A percentile compares a stretch with the other conserved stretches of the same genome.
phyloP scores from a whole-genome alignment of 257 asterid genomes.

The Salvia splendens region DNA sequence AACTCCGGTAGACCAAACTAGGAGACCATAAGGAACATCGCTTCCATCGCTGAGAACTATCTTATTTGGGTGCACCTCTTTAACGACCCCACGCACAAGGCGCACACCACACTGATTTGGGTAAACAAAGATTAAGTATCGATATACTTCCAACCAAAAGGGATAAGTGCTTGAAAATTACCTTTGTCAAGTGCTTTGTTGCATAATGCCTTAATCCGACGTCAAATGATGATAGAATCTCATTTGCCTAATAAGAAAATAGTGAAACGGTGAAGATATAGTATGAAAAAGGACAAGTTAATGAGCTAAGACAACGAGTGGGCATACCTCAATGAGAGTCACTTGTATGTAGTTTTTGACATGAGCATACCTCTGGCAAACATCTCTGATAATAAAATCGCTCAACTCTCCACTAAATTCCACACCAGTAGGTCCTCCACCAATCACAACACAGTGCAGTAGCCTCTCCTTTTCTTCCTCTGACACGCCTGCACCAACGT shows the following conservation, averaged over 20 bases:
- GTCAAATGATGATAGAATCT: constrained; percentile 86
- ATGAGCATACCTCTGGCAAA: constrained; percentile 67
- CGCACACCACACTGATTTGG: constrained; percentile 70
- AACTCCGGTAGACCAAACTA: constrained; percentile 95
- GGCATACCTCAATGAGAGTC: constrained; percentile 88
- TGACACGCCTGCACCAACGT: constrained; percentile 53
- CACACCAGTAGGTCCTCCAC: constrained; percentile 98
- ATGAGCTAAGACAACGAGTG: background rate
- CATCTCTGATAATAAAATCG: constrained; percentile 90
- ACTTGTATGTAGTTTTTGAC: constrained; percentile 86
- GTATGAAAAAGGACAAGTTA: too few relatives aligned
- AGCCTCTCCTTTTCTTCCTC: constrained; percentile 91
- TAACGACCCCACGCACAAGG: constrained; percentile 85
- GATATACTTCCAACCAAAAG: background rate
- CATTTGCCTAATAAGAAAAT: constrained; percentile 63
- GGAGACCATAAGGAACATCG: constrained; percentile 91
- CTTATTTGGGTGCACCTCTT: constrained; percentile 71
- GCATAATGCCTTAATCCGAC: constrained; percentile 83
- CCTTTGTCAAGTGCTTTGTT: constrained; percentile 90
- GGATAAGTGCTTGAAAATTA: constrained; percentile 26
- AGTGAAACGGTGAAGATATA: background rate
- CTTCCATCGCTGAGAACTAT: constrained; percentile 87
- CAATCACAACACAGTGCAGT: constrained; percentile 84
- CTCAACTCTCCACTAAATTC: constrained; percentile 95
- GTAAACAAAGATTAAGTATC: background rate